Evolutionary conservation across 306 rosid genomes (phyloP).

Genomic region (Vigna unguiculata): DNA sequence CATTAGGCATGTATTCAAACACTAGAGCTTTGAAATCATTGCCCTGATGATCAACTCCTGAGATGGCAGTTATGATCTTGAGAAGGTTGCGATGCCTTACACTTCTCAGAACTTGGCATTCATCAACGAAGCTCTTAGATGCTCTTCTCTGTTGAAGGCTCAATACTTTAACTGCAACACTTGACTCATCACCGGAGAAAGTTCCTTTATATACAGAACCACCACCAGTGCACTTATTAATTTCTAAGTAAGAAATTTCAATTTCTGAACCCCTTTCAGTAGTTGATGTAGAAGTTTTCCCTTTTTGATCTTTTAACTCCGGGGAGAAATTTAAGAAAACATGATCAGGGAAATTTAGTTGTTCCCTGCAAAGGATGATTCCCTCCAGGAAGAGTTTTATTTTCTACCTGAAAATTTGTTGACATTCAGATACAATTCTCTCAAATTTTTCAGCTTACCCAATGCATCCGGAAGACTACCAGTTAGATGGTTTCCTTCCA

Average conservation of each 20-base stretch:
- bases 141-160: conserved; percentile 47
- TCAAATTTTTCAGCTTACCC: conserved; percentile 45
- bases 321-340: too few relatives aligned
- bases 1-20: conserved; percentile 45
- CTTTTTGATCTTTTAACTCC: conserved; percentile 18
- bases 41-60: conserved; percentile 48
- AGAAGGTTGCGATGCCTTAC: conserved; percentile 52
- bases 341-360: too few relatives aligned
- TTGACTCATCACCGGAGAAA: conserved; percentile 25
- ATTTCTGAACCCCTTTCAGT: neutral
- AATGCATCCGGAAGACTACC: conserved; percentile 43
- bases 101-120: conserved; percentile 40
- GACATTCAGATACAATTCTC: conserved; percentile 20
- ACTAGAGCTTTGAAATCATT: conserved; percentile 53
- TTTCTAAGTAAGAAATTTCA: conserved; percentile 46
- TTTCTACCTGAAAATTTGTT: conserved; percentile 50
- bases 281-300: neutral
- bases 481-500: conserved; percentile 45
- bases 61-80: conserved; percentile 44
- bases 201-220: conserved; percentile 55
- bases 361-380: too few relatives aligned
- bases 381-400: too few relatives aligned
- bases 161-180: conserved; percentile 50
- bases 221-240: conserved; percentile 42
- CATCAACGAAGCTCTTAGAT: conserved; percentile 41